These are phyloP conservation scores for Magnusiomyces clavatus DNA, from an alignment of 1,139 yeast genomes.

Conservation along the genomic window DNA sequence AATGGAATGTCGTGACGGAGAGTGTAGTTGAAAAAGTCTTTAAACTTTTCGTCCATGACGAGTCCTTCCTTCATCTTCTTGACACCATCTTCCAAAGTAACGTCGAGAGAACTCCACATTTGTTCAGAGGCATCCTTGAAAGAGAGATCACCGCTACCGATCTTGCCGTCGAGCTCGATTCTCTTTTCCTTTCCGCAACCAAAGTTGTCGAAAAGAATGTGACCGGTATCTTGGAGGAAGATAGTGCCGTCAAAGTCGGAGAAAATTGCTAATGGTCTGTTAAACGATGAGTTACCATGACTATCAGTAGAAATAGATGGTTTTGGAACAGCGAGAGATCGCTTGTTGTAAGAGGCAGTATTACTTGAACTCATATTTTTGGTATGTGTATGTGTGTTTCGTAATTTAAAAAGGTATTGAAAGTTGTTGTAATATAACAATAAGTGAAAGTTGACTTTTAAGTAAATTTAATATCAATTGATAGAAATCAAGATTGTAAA, in stretches of 20 bases:
- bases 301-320: constrained; percentile 9
- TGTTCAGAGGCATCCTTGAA: constrained; percentile 39
- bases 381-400: too few relatives aligned
- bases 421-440: too few relatives aligned
- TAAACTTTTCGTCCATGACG: constrained; percentile 54
- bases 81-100: constrained; percentile 46
- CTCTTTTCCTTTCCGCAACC: constrained; percentile 38
- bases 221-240: constrained; percentile 41
- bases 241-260: constrained; percentile 42
- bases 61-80: constrained; percentile 45
- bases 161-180: constrained; percentile 32
- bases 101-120: constrained; percentile 39
- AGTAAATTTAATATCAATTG: too few relatives aligned
- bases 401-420: too few relatives aligned
- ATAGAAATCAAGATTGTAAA: too few relatives aligned
- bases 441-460: too few relatives aligned
- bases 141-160: constrained; percentile 30
- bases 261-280: constrained; percentile 32
- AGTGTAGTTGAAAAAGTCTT: constrained; percentile 48
- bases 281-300: constrained; percentile 13
- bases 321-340: constrained; percentile 3
- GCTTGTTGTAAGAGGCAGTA: too few relatives aligned
- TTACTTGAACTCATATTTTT: too few relatives aligned
- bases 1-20: constrained; percentile 46
- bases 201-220: constrained; percentile 36